Base-by-base conservation (phyloP, 2,329 filamentous ascomycete species). In the Paracorniculantispora psalliotae region DNA sequence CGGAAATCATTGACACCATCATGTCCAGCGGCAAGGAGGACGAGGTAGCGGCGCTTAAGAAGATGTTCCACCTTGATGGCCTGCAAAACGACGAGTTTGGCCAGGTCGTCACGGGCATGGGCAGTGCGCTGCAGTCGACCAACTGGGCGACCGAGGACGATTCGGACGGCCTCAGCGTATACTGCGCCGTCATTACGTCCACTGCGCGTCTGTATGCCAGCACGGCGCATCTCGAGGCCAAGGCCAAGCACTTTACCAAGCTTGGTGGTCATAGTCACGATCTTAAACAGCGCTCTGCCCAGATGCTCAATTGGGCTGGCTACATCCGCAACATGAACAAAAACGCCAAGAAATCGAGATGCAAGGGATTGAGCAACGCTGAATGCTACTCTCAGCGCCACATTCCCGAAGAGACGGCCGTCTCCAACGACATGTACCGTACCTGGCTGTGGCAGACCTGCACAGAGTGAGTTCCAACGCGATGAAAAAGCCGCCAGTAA, bases 391-490 rank as follows among this genome's bases (percentile, higher is more conserved):
- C 71, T 0, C 59, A 62, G n/a, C 67, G 66, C 0, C 63, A 65
- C 1, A 35, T 51, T 2, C 54, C 65, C 19, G 60, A 69, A 19
- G 61, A 63, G 17, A 68, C 62, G 0, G 61, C 60, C 3, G 57
- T 72, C 1, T 12, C 65, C 1, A 64, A 66, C 6, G 59, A 63
- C 4, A 59, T 53, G 55, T 39, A 59, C 67, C 73, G 80, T 0
- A 69, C 76, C 25, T 84, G 81, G 81, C 65, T 71, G 0, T 84
- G 80, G 64, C 81, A 84, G 61, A 79, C 77, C 41, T 84, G 81
- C 72, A 82, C 79, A 6, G 76, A 84, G 74, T 81, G 68, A 68
- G 76, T 69, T 7, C 4, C 33, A 4, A 41, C 30, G 23, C 17
- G 12, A 13, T 19, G 4, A n/a, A 30, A 7, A 26, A n/a, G n/a